These are phyloP conservation scores for Cajanus cajan DNA, from an alignment of 306 rosid genomes.

Conservation along the genomic window DNA sequence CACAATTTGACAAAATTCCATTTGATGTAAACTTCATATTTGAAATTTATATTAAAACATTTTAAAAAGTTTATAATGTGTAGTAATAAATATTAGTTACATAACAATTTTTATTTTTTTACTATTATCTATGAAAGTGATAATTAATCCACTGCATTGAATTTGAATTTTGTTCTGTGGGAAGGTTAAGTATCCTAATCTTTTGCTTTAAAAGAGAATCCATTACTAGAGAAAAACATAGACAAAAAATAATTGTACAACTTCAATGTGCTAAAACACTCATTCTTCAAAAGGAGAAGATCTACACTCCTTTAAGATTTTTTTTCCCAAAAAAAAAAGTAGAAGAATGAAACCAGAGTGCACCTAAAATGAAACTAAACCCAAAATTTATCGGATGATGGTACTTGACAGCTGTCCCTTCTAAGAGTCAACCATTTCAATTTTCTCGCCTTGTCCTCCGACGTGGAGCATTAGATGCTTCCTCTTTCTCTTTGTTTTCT, in stretches of 20 bases:
- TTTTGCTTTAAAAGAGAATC: conserved; percentile 12
- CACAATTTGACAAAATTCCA: no score
- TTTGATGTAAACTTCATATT: no score
- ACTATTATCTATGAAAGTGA: no score
- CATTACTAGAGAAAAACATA: conserved; percentile 10
- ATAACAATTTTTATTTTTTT: no score
- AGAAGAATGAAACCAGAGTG: conserved; percentile 1
- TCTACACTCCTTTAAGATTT: conserved; percentile 25
- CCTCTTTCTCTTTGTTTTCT: conserved; percentile 50
- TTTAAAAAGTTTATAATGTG: background rate
- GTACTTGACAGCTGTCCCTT: conserved; percentile 10
- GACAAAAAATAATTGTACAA: conserved; percentile 34
- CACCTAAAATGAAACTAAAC: conserved; percentile 37
- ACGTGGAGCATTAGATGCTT: conserved; percentile 62
- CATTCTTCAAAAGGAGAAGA: conserved; percentile 22
- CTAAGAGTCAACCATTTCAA: conserved; percentile 39
- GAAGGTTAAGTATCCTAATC: background rate
- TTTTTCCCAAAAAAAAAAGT: background rate
- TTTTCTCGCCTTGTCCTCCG: conserved; percentile 65
- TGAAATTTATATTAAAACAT: no score
- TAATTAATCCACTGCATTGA: no score
- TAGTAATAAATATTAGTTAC: background rate
- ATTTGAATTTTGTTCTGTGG: background rate
- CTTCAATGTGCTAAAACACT: conserved; percentile 34
- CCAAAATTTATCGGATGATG: conserved; percentile 37